Evolutionary conservation across 1,284 basidiomycete species (phyloP).

Genomic region (Trichosporon faecale): DNA sequence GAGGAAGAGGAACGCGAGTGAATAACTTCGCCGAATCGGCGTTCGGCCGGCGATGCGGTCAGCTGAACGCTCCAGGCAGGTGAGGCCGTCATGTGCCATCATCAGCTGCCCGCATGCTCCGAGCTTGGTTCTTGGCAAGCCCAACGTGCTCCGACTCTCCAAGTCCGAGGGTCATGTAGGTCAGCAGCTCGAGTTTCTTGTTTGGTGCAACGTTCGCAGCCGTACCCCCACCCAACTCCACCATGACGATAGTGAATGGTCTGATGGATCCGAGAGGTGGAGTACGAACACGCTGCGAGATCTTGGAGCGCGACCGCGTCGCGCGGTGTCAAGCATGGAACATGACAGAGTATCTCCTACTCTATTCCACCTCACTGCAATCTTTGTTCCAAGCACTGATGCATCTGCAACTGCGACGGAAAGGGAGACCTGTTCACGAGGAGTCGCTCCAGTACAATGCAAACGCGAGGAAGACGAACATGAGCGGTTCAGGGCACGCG

Average conservation of each 20-base stretch:
- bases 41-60: not conserved
- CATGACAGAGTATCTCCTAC: too few relatives aligned
- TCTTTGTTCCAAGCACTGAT: too few relatives aligned
- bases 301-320: not conserved
- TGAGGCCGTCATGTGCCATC: not conserved
- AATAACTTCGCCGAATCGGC: not conserved
- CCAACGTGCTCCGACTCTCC: not conserved
- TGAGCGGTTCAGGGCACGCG: not conserved
- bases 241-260: not conserved
- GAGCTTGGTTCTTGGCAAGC: not conserved
- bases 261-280: not conserved
- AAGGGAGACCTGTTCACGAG: not conserved
- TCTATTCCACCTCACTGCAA: too few relatives aligned
- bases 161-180: not conserved
- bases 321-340: not conserved
- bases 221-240: not conserved
- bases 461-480: not conserved
- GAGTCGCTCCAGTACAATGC: not conserved
- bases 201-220: too few relatives aligned
- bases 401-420: not conserved
- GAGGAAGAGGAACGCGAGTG: too few relatives aligned
- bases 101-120: not conserved
- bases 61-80: not conserved
- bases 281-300: not conserved
- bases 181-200: too few relatives aligned